phyloP scores from a whole-genome alignment of 2,329 filamentous ascomycete genomes.

The Pestalotiopsis sp. region DNA sequence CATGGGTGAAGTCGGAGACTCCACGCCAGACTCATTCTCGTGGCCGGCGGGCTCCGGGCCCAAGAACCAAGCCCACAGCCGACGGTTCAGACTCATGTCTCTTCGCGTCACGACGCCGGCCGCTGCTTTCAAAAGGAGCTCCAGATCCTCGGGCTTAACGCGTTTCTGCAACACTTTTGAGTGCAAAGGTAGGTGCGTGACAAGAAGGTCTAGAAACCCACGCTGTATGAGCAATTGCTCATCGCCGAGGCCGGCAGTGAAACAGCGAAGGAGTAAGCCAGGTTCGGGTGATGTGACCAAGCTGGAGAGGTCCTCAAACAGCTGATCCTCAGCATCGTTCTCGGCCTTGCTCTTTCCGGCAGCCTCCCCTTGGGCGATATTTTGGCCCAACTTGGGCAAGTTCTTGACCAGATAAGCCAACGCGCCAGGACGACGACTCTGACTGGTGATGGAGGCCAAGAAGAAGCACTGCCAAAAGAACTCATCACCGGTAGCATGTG shows the following conservation, averaged over 20 bases:
- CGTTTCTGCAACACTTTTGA: slow-evolving; percentile 77
- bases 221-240: slow-evolving; percentile 90
- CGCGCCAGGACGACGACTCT: slow-evolving; percentile 81
- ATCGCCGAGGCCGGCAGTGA: slow-evolving; percentile 86
- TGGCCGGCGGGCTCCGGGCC: slow-evolving; percentile 67
- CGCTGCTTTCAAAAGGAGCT: slow-evolving; percentile 80
- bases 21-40: slow-evolving; percentile 50
- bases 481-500: slow-evolving; percentile 68
- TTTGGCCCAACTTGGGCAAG: slow-evolving; percentile 70
- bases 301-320: slow-evolving; percentile 59
- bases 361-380: slow-evolving; percentile 34
- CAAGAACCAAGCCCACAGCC: slow-evolving; percentile 95
- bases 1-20: slow-evolving; percentile 45
- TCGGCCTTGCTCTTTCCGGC: slow-evolving; percentile 32
- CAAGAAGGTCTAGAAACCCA: slow-evolving; percentile 89
- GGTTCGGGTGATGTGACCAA: slow-evolving; percentile 89
- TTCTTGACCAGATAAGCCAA: slow-evolving; percentile 82
- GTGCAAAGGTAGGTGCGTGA: slow-evolving; percentile 85
- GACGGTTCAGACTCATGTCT: slow-evolving; percentile 95
- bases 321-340: slow-evolving; percentile 38
- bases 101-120: slow-evolving; percentile 84
- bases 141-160: slow-evolving; percentile 75
- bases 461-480: slow-evolving; percentile 99
- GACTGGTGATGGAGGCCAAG: slow-evolving; percentile 86
- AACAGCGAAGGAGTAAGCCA: slow-evolving; percentile 85